A percentile compares a stretch with the other conserved stretches of the same genome.
Conservation (phyloP, 202 grass and related monocot genomes). For the Elaeis oleifera region DNA sequence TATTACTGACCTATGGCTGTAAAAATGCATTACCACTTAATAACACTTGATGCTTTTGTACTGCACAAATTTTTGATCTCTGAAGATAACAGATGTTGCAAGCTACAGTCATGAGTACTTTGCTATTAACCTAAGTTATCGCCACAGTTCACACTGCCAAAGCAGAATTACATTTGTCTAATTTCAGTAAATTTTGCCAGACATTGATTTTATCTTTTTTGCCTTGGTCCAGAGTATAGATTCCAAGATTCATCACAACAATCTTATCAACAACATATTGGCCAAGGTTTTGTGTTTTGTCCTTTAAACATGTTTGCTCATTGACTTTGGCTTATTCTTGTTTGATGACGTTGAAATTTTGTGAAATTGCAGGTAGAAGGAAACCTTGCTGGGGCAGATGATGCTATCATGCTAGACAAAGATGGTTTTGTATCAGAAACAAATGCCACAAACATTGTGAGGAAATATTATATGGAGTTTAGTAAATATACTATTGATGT, state of each 20-base stretch:
- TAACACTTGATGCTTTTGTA: no score
- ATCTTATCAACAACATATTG: slow-evolving; percentile 98
- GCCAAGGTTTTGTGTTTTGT: slow-evolving; percentile 72
- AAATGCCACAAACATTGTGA: slow-evolving; percentile 98
- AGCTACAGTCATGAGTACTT: no score
- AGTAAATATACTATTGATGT: background rate
- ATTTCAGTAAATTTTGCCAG: slow-evolving; percentile 5
- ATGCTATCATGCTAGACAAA: slow-evolving; percentile 96
- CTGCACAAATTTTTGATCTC: no score
- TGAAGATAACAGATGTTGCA: no score
- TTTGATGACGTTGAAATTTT: background rate
- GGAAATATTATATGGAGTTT: slow-evolving; percentile 11
- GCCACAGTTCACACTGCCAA: no score
- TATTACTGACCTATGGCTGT: no score
- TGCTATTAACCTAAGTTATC: no score
- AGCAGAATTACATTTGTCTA: background rate
- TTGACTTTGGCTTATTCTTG: background rate
- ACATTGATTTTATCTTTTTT: slow-evolving; percentile 4
- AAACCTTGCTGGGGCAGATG: slow-evolving; percentile 71
- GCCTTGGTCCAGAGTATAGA: slow-evolving; percentile 79
- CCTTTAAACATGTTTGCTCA: background rate
- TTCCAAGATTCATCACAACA: slow-evolving; percentile 99
- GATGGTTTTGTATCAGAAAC: slow-evolving; percentile 99
- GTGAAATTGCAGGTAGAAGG: slow-evolving; percentile 74
- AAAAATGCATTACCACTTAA: no score